Evolutionary conservation across 169 alveolate genomes (phyloP).

Genomic region (Theileria orientalis): DNA sequence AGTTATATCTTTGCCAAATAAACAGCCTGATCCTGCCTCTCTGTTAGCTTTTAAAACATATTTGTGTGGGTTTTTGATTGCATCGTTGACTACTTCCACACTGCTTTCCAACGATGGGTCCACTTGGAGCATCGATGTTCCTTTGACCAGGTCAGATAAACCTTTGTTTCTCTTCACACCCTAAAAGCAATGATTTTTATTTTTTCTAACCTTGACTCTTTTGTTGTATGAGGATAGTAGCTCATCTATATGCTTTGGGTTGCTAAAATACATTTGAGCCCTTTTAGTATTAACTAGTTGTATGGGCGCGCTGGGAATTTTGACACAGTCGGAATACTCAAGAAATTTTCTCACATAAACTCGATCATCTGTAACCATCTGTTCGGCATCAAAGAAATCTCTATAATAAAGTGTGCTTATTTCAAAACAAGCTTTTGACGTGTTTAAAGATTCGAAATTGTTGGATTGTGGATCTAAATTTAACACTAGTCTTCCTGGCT

Average conservation of each 20-base stretch:
- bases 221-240: constrained; percentile 13
- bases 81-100: constrained; percentile 31
- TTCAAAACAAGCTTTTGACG: constrained; percentile 9
- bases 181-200: not conserved
- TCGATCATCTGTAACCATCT: constrained; percentile 20
- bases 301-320: constrained; percentile 47
- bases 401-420: constrained; percentile 55
- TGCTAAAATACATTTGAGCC: constrained; percentile 45
- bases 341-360: constrained; percentile 28
- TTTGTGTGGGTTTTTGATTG: constrained; percentile 37
- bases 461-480: not conserved
- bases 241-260: constrained; percentile 9
- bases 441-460: not conserved
- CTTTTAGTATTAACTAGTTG: constrained; percentile 60
- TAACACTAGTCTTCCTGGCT: constrained; percentile 42
- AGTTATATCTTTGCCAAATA: constrained; percentile 19
- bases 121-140: constrained; percentile 50
- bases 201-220: constrained; percentile 7
- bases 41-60: constrained; percentile 49
- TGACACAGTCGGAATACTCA: constrained; percentile 57
- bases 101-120: constrained; percentile 55
- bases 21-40: constrained; percentile 51
- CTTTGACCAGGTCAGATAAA: not conserved
- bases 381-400: constrained; percentile 21
- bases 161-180: constrained; percentile 5